These are phyloP conservation scores for Clonostachys rhizophaga DNA, from an alignment of 2,329 filamentous ascomycete species.

Conservation along the genomic window DNA sequence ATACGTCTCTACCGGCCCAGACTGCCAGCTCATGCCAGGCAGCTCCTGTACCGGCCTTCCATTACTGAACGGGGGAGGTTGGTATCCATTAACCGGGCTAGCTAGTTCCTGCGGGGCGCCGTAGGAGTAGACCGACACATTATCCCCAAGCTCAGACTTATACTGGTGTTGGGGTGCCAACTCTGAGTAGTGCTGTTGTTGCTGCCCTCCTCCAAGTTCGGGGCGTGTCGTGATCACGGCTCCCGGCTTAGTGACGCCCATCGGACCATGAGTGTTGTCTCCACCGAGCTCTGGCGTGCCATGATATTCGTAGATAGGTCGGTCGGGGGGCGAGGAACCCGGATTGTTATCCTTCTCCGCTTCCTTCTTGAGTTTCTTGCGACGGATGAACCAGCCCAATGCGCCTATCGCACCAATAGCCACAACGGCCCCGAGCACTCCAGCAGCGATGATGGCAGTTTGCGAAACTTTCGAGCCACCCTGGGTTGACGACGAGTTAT, in stretches of 20 bases:
- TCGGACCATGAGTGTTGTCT: not conserved
- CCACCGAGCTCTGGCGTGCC: not conserved
- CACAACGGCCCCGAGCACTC: constrained; percentile 16
- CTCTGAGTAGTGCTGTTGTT: too few species aligned
- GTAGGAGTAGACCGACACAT: too few species aligned
- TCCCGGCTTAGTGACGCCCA: too few species aligned
- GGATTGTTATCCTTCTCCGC: not conserved
- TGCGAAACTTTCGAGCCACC: not conserved
- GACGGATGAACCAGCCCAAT: constrained; percentile 28
- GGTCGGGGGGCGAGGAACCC: not conserved
- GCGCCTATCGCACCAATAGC: constrained; percentile 17
- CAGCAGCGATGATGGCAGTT: constrained; percentile 22
- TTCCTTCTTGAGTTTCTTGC: constrained; percentile 11
- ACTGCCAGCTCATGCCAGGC: constrained; percentile 19
- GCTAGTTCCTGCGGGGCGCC: too few species aligned
- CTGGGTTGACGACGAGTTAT: not conserved
- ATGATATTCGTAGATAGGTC: not conserved
- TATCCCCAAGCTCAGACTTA: too few species aligned
- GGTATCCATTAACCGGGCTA: too few species aligned
- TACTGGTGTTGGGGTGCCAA: too few species aligned
- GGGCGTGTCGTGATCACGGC: too few species aligned
- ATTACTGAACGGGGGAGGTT: too few species aligned
- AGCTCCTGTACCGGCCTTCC: too few species aligned
- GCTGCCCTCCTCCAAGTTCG: too few species aligned
- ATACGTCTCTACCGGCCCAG: constrained; percentile 25